Evolutionary conservation across 306 rosid species (phyloP).

Genomic region (Rosa persica): DNA sequence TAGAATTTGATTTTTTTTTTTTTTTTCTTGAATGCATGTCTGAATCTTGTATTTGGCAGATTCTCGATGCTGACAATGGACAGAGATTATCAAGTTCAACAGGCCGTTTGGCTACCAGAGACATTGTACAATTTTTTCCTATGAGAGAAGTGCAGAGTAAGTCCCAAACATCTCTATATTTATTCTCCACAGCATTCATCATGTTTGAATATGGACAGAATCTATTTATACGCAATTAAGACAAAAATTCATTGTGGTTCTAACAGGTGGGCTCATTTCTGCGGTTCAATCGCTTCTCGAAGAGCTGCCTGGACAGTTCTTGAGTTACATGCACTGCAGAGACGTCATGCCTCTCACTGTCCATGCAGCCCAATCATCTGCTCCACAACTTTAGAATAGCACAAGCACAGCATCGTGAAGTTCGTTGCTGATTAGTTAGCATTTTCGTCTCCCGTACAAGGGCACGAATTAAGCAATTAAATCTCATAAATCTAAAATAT

Average conservation of each 20-base stretch:
- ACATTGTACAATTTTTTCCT: constrained; percentile 83
- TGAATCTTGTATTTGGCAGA: constrained; percentile 35
- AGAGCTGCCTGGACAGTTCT: constrained; percentile 78
- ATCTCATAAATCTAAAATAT: background rate
- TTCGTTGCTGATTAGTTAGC: background rate
- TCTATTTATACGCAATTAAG: background rate
- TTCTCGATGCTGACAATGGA: constrained; percentile 80
- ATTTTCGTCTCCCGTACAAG: background rate
- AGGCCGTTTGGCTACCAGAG: constrained; percentile 77
- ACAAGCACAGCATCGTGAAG: background rate
- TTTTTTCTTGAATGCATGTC: no score
- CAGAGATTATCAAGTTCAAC: constrained; percentile 55
- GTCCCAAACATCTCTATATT: constrained; percentile 17
- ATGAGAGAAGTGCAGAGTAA: constrained; percentile 72
- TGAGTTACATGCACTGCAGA: constrained; percentile 62
- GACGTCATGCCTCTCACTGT: constrained; percentile 47
- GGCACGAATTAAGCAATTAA: background rate
- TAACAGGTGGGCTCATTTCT: constrained; percentile 53
- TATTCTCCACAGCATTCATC: background rate
- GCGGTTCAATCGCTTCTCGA: constrained; percentile 73
- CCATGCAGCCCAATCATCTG: constrained; percentile 12
- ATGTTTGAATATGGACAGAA: background rate
- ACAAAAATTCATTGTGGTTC: background rate
- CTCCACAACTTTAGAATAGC: background rate
- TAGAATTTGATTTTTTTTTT: background rate